Conservation (phyloP, 768 basidiomycete genomes). For the Hydnum rufescens region DNA sequence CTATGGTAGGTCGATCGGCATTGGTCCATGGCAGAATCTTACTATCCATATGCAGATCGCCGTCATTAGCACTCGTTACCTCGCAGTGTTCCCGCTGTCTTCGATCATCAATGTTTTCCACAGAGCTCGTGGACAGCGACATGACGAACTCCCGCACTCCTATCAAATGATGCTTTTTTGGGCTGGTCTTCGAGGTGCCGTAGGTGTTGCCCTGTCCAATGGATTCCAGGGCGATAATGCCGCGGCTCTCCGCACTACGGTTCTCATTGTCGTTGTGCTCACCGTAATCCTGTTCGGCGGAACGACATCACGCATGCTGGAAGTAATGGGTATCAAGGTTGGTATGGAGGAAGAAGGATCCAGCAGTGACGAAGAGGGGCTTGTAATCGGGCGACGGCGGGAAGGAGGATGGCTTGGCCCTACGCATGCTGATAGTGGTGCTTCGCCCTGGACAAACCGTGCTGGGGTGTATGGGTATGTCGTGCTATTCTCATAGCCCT, state of each 20-base stretch:
- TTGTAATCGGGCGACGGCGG: background rate
- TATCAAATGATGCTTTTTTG: slow-evolving; percentile 99
- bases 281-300: slow-evolving; percentile 92
- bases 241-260: slow-evolving; percentile 76
- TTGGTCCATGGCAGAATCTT: background rate
- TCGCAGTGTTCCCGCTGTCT: slow-evolving; percentile 87
- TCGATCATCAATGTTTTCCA: slow-evolving; percentile 90
- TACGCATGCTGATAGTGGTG: background rate
- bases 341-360: slow-evolving; percentile 73
- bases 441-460: background rate
- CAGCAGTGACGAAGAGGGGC: slow-evolving; percentile 23
- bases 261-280: slow-evolving; percentile 86
- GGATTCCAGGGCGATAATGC: slow-evolving; percentile 92
- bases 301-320: slow-evolving; percentile 92
- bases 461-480: background rate
- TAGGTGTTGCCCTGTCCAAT: slow-evolving; percentile 91
- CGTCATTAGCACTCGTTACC: slow-evolving; percentile 88
- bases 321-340: slow-evolving; percentile 86
- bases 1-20: slow-evolving; percentile 29
- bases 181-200: slow-evolving; percentile 92
- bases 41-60: slow-evolving; percentile 27
- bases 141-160: slow-evolving; percentile 86
- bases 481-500: slow-evolving; percentile 8
- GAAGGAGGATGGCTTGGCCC: slow-evolving; percentile 10
- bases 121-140: slow-evolving; percentile 57